These are phyloP conservation scores for Penicillium rolfsii DNA, from an alignment of 2,329 filamentous ascomycete genomes.

Conservation along the genomic window DNA sequence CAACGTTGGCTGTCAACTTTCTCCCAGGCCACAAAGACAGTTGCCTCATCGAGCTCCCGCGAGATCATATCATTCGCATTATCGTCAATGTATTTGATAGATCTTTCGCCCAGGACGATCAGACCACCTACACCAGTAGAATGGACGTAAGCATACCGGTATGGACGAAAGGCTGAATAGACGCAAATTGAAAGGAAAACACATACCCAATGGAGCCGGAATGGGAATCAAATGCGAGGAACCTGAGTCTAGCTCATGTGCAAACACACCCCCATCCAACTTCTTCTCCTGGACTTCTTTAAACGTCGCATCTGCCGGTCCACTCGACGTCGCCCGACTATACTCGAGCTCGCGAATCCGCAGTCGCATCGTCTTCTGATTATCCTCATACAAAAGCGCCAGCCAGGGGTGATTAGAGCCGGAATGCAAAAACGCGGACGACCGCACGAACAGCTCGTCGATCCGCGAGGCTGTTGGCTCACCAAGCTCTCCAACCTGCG, in stretches of 20 bases:
- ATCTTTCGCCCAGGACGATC: conserved; percentile 76
- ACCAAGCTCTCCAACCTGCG: conserved; percentile 59
- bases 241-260: conserved; percentile 60
- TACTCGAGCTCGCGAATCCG: conserved; percentile 61
- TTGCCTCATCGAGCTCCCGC: conserved; percentile 69
- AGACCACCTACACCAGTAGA: conserved; percentile 61
- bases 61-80: conserved; percentile 69
- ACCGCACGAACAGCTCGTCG: conserved; percentile 68
- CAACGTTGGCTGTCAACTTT: conserved; percentile 79
- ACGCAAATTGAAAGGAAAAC: not conserved
- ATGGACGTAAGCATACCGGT: not conserved
- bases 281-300: conserved; percentile 51
- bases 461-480: conserved; percentile 65
- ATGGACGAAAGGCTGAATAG: not conserved
- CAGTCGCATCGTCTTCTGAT: conserved; percentile 58
- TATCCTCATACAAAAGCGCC: conserved; percentile 68
- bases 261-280: conserved; percentile 40
- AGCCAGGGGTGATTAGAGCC: conserved; percentile 59
- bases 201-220: conserved; percentile 57
- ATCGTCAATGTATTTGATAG: conserved; percentile 83
- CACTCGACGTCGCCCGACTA: conserved; percentile 48
- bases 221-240: conserved; percentile 66
- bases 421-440: conserved; percentile 67
- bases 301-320: conserved; percentile 57
- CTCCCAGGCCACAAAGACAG: conserved; percentile 90